Conservation (phyloP, 257 asterid species). For the Thymus quinquecostatus region DNA sequence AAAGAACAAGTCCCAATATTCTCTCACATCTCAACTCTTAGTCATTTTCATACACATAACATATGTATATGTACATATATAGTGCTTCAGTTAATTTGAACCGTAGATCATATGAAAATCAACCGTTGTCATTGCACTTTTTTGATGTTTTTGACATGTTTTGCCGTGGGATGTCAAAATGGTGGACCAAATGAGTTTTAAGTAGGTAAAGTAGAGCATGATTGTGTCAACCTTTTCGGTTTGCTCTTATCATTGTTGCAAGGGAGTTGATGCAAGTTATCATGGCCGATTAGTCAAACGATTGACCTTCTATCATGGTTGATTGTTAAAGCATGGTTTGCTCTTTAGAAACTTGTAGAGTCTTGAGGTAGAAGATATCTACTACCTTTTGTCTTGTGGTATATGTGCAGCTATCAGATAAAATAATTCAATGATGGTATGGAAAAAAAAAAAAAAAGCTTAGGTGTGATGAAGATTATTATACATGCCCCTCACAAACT, state of each 20-base stretch:
- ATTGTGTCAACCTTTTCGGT: slow-evolving; percentile 25
- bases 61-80: no score
- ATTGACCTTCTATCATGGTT: background rate
- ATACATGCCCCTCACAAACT: background rate
- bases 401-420: background rate
- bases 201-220: slow-evolving; percentile 15
- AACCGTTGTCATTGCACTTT: background rate
- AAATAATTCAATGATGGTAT: background rate
- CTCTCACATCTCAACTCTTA: background rate
- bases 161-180: slow-evolving; percentile 28
- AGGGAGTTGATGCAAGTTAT: slow-evolving; percentile 31
- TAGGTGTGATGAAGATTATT: slow-evolving; percentile 10
- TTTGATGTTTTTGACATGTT: slow-evolving; percentile 27
- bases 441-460: background rate
- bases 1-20: background rate
- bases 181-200: slow-evolving; percentile 39
- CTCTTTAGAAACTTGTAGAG: background rate
- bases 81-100: no score
- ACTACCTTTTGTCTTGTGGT: no score
- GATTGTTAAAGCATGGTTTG: no score
- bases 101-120: no score
- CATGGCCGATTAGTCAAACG: slow-evolving; percentile 27
- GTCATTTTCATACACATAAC: no score
- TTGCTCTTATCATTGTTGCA: slow-evolving; percentile 23
- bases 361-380: background rate